Conservation (phyloP, 2,329 filamentous ascomycete genomes). For the Calonectria montana region DNA sequence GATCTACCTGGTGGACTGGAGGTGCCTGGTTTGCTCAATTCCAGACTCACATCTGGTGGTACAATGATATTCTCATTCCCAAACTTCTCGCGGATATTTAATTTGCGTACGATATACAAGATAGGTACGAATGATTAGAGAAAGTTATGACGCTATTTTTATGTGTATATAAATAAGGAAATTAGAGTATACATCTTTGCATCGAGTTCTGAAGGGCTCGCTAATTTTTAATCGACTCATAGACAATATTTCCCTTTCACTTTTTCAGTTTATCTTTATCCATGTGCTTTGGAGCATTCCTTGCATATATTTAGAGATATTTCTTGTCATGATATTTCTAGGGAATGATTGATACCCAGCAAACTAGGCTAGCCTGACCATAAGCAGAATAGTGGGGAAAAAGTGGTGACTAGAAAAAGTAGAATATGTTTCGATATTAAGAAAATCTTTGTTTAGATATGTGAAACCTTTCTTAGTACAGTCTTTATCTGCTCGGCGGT, state of each 20-base stretch:
- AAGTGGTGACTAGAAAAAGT: no score
- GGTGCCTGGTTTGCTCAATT: conserved; percentile 50
- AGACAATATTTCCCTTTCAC: no score
- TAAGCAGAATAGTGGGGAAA: neutral
- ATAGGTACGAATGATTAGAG: neutral
- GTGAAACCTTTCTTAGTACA: neutral
- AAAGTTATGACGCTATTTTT: neutral
- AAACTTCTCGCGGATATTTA: conserved; percentile 26
- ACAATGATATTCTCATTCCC: conserved; percentile 43
- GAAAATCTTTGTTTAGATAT: no score
- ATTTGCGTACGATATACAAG: neutral
- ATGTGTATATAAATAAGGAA: neutral
- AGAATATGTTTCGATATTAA: neutral
- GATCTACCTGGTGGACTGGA: conserved; percentile 59
- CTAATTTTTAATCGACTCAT: neutral
- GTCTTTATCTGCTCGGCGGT: neutral
- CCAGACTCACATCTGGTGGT: conserved; percentile 49
- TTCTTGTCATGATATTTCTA: no score
- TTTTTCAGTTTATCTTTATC: neutral
- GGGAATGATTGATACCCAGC: no score
- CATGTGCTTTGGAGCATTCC: no score
- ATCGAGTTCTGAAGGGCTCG: neutral
- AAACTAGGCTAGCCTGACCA: neutral
- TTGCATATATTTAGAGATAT: no score
- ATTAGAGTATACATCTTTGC: neutral